phyloP scores from a whole-genome alignment of 2,329 filamentous ascomycete species.

The Didymellaceae sp. region DNA sequence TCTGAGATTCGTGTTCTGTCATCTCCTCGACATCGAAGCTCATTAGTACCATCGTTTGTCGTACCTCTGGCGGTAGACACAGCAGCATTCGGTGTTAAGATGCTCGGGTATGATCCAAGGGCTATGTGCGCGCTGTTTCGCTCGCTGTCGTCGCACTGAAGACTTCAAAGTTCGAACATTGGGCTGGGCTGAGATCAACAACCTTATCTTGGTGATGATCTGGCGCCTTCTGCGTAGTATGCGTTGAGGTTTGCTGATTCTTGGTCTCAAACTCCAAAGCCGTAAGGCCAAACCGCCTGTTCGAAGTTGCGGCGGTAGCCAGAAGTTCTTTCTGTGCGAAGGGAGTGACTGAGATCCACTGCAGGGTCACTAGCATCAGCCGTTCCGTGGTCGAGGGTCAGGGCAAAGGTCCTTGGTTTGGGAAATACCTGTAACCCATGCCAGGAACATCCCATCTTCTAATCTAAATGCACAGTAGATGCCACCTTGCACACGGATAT shows the following conservation, averaged over 20 bases:
- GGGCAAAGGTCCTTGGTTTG: too few species aligned
- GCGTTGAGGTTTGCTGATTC: neutral
- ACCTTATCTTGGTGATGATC: neutral
- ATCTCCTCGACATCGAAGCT: neutral
- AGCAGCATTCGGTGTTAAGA: neutral
- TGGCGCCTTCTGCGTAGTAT: neutral
- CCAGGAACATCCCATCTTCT: too few species aligned
- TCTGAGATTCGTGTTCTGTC: neutral
- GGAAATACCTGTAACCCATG: too few species aligned
- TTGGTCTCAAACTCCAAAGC: too few species aligned
- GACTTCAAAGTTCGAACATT: neutral
- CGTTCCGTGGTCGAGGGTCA: neutral
- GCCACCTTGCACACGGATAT: too few species aligned
- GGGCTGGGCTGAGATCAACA: neutral
- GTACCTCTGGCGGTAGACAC: neutral
- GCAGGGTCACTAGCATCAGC: too few species aligned
- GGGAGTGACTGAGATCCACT: too few species aligned
- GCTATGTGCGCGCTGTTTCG: neutral
- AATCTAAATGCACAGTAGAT: too few species aligned
- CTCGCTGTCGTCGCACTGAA: neutral
- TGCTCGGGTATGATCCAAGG: neutral
- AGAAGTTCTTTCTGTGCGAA: too few species aligned
- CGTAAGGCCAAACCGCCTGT: too few species aligned
- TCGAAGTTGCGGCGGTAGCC: too few species aligned
- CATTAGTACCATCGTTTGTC: neutral